Evolutionary conservation across 805 yeast genomes (phyloP).

Genomic region (Candida ortonii): DNA sequence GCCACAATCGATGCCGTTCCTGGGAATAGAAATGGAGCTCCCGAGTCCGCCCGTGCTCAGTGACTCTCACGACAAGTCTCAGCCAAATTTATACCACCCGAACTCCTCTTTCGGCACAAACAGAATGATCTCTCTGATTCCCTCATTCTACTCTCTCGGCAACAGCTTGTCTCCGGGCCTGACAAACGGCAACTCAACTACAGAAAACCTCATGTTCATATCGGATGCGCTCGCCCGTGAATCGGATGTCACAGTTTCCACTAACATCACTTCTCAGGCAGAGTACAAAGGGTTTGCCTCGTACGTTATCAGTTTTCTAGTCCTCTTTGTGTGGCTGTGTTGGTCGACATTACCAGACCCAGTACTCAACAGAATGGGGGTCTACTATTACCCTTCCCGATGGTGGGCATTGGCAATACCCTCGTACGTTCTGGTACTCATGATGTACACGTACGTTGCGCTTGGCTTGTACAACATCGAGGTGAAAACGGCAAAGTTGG

Average conservation of each 20-base stretch:
- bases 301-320: conserved; percentile 62
- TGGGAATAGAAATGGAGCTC: no score
- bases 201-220: conserved; percentile 18
- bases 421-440: conserved; percentile 60
- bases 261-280: conserved; percentile 52
- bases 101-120: conserved; percentile 19
- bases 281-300: conserved; percentile 90
- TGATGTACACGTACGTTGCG: conserved; percentile 72
- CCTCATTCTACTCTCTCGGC: conserved; percentile 29
- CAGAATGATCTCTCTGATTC: conserved; percentile 30
- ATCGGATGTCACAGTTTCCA: conserved; percentile 62
- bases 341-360: conserved; percentile 77
- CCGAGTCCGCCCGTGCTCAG: no score
- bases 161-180: conserved; percentile 25
- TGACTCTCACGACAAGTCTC: no score
- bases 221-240: conserved; percentile 60
- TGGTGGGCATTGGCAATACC: conserved; percentile 91
- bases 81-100: conserved; percentile 1
- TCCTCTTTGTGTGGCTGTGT: conserved; percentile 52
- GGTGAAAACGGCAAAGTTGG: conserved; percentile 56
- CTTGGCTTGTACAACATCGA: conserved; percentile 76
- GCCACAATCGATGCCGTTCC: no score
- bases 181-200: conserved; percentile 13
- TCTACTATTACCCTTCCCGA: conserved; percentile 78
- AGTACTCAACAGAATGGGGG: conserved; percentile 50